Conservation (phyloP, 768 basidiomycete species). For the Tylopilus cervinicoccineus region DNA sequence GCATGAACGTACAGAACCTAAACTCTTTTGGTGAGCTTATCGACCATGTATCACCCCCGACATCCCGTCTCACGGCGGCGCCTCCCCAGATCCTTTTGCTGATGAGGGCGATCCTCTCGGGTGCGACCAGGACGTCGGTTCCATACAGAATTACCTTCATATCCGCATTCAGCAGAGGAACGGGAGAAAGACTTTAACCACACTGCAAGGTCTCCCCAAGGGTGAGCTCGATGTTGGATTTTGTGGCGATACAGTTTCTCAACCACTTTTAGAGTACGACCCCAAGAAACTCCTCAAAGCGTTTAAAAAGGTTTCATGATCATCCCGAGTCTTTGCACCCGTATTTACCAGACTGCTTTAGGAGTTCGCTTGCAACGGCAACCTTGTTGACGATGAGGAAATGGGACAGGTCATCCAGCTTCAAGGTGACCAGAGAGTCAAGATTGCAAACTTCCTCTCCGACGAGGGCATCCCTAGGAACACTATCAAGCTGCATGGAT, state of each 20-base stretch:
- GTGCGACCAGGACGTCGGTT: constrained; percentile 70
- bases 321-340: not conserved
- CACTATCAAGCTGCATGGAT: constrained; percentile 86
- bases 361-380: constrained; percentile 99
- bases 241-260: constrained; percentile 13
- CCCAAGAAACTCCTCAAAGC: constrained; percentile 97
- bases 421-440: constrained; percentile 93
- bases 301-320: constrained; percentile 83
- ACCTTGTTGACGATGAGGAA: constrained; percentile 91
- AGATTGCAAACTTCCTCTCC: constrained; percentile 84
- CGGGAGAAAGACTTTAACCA: constrained; percentile 97
- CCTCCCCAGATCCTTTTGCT: constrained; percentile 82
- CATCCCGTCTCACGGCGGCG: constrained; percentile 12
- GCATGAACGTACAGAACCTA: constrained; percentile 95
- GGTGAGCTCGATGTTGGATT: constrained; percentile 42
- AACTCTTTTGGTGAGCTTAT: constrained; percentile 61
- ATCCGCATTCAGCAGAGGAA: constrained; percentile 99
- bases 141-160: constrained; percentile 82
- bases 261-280: constrained; percentile 73
- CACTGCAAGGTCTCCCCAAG: constrained; percentile 91
- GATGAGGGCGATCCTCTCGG: constrained; percentile 86
- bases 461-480: constrained; percentile 75
- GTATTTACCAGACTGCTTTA: constrained; percentile 28
- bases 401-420: constrained; percentile 97
- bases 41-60: constrained; percentile 7